phyloP scores from a whole-genome alignment of 2,329 filamentous ascomycete species.

The Sarocladium brachiariae region DNA sequence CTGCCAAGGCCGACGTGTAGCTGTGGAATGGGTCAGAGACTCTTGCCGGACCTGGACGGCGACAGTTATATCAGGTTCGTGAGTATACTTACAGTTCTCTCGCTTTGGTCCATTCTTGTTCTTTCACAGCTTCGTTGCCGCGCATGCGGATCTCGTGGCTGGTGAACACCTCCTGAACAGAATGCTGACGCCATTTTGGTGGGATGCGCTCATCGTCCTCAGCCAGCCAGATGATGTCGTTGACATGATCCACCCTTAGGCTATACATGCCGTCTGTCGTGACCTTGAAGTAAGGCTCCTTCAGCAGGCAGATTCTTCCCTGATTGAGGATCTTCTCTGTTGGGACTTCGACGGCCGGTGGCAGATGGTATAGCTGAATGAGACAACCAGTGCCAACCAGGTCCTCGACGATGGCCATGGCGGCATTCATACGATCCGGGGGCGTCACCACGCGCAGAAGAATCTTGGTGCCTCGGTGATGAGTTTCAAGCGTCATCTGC shows the following conservation, averaged over 20 bases:
- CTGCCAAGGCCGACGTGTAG: constrained; percentile 30
- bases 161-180: too few relatives aligned
- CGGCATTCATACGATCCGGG: constrained; percentile 12
- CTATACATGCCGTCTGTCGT: constrained; percentile 31
- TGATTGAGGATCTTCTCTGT: constrained; percentile 26
- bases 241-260: constrained; percentile 45
- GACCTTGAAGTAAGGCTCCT: constrained; percentile 46
- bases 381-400: constrained; percentile 21
- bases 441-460: constrained; percentile 17
- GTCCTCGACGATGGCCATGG: constrained; percentile 31
- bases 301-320: constrained; percentile 35
- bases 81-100: constrained; percentile 24
- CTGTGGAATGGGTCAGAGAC: too few relatives aligned
- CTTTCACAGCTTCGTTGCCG: constrained; percentile 28
- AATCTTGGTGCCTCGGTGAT: constrained; percentile 19
- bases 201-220: constrained; percentile 32
- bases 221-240: constrained; percentile 36
- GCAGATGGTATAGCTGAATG: constrained; percentile 35
- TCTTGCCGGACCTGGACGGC: too few relatives aligned
- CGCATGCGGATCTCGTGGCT: too few relatives aligned
- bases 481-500: constrained; percentile 23
- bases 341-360: constrained; percentile 26
- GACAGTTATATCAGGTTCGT: too few relatives aligned
- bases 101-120: constrained; percentile 22
- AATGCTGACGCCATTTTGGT: too few relatives aligned